These are phyloP conservation scores for Zygosaccharomyces rouxii DNA, from an alignment of 805 yeast species.

Conservation along the genomic window DNA sequence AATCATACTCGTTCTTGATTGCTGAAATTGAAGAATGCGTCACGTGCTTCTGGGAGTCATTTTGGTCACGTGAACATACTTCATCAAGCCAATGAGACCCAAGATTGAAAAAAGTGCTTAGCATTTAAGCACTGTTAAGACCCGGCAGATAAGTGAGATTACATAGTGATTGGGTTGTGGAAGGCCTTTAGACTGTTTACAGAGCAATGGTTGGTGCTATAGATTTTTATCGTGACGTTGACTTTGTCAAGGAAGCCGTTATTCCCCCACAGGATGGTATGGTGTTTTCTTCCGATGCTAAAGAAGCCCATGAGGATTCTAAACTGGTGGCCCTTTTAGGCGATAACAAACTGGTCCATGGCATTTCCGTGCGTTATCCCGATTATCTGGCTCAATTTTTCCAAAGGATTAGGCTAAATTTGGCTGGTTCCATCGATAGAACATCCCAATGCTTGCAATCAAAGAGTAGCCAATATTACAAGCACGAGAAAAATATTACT, in stretches of 20 bases:
- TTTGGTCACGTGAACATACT: too few relatives aligned
- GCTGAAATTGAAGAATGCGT: neutral
- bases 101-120: neutral
- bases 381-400: conserved; percentile 17
- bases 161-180: neutral
- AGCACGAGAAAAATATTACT: conserved; percentile 49
- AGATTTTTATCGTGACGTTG: conserved; percentile 24
- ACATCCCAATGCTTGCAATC: conserved; percentile 38
- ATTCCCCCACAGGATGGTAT: conserved; percentile 22
- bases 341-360: conserved; percentile 24
- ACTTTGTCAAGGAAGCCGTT: conserved; percentile 25
- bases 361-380: conserved; percentile 30
- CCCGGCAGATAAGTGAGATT: neutral
- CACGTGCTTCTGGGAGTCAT: neutral
- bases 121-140: neutral
- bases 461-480: conserved; percentile 42
- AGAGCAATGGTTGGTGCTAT: conserved; percentile 11
- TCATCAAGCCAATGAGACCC: neutral
- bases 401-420: conserved; percentile 16
- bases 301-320: conserved; percentile 14
- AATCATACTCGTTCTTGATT: neutral
- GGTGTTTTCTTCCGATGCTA: conserved; percentile 20
- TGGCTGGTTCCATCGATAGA: conserved; percentile 9
- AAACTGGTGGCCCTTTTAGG: conserved; percentile 17
- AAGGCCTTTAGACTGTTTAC: neutral